These are phyloP conservation scores for Paradendryphiella salina DNA, from an alignment of 2,329 filamentous ascomycete genomes.

Conservation along the genomic window DNA sequence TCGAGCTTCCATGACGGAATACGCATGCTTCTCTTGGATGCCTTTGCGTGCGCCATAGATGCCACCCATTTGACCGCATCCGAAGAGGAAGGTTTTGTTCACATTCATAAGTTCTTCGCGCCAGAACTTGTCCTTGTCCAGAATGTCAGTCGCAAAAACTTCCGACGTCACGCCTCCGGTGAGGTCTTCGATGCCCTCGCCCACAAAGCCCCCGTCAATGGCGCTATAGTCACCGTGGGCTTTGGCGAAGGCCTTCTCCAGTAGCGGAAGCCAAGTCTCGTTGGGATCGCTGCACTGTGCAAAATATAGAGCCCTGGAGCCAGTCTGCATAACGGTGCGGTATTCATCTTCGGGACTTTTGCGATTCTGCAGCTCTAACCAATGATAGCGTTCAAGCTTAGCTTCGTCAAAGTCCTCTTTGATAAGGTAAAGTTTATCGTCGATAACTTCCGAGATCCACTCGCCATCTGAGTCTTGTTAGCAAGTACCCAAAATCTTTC, in stretches of 20 bases:
- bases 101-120: constrained; percentile 76
- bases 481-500: constrained; percentile 13
- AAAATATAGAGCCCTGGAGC: constrained; percentile 77
- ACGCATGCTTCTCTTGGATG: constrained; percentile 57
- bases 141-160: constrained; percentile 69
- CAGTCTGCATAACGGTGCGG: constrained; percentile 68
- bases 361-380: constrained; percentile 72
- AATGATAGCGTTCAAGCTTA: constrained; percentile 71
- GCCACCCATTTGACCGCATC: constrained; percentile 67
- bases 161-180: constrained; percentile 72
- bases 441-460: constrained; percentile 89
- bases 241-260: constrained; percentile 85
- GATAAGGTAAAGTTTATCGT: constrained; percentile 85
- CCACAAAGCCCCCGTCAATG: constrained; percentile 74
- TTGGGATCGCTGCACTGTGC: constrained; percentile 74
- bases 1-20: constrained; percentile 62
- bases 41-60: constrained; percentile 61
- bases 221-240: constrained; percentile 78
- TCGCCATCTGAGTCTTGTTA: constrained; percentile 66
- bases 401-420: constrained; percentile 78
- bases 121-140: constrained; percentile 83
- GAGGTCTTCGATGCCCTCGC: constrained; percentile 62
- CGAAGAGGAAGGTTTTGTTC: constrained; percentile 78
- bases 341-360: constrained; percentile 73
- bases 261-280: constrained; percentile 78